Conservation (phyloP, 2,329 filamentous ascomycete genomes). For the Botryotinia calthae region DNA sequence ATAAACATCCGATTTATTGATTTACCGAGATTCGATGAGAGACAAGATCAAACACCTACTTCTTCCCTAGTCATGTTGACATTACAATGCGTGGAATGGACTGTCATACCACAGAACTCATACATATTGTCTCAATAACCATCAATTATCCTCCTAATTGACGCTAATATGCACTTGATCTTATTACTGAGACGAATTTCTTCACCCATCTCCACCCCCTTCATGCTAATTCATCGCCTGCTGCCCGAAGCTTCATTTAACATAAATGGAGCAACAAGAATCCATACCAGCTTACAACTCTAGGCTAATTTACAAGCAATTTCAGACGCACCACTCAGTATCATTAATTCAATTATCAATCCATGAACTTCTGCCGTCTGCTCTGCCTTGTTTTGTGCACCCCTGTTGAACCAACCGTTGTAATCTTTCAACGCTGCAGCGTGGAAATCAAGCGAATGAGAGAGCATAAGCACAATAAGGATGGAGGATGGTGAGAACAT, state of each 20-base stretch:
- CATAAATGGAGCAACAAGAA: not conserved
- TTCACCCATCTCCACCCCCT: not conserved
- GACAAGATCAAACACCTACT: not conserved
- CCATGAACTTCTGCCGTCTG: not conserved
- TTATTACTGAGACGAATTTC: not conserved
- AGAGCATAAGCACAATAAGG: not conserved
- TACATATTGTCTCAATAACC: not conserved
- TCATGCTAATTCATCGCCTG: not conserved
- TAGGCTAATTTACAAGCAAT: not conserved
- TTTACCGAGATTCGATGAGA: not conserved
- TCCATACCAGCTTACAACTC: not conserved
- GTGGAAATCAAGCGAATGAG: not conserved
- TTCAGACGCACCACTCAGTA: not conserved
- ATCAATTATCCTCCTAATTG: not conserved
- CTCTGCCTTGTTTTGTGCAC: not conserved
- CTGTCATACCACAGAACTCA: not conserved
- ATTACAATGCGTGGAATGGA: not conserved
- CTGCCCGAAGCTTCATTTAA: not conserved
- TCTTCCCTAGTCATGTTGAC: not conserved
- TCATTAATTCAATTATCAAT: not conserved
- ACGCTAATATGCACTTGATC: not conserved
- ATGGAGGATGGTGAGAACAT: not conserved
- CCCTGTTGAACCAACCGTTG: conserved; percentile 6
- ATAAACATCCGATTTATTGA: not conserved
- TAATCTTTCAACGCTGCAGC: not conserved